Base-by-base conservation (phyloP, 164 flowering plant genomes). In the Warburgia ugandensis region DNA sequence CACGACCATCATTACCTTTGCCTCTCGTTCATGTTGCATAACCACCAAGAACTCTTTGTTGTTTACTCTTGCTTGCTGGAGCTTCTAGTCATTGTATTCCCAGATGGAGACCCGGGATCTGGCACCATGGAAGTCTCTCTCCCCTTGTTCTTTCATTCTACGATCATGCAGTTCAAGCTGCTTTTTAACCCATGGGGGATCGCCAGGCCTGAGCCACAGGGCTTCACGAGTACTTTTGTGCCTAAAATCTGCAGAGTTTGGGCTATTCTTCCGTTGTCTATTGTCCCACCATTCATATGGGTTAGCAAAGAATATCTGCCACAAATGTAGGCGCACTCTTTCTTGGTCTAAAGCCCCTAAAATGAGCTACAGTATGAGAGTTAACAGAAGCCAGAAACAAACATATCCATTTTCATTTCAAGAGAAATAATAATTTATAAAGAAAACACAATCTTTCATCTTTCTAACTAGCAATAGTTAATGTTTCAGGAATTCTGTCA, bases 231-330 rank as follows among this genome's bases (percentile, higher is more conserved):
- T 88, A 56, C 70, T 75, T 60, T 77, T 84, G 68, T 88, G 82
- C 65, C 45, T 76, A 58, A 88, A 88, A 66, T 88, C 94, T 22
- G 96, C 91, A 0, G 13, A 6, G 21, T 28, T 56, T 19, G 83
- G 74, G 60, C 62, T 52, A 20, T 0, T 5, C 62, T 88, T 84
- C 0, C 6, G 11, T 45, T 67, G 67, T 51, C 94, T 73, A 38
- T 72, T 65, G 61, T 84, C 94, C 78, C 78, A 73, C 96, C 91
- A 88, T 53, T 84, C 91, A 36, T 60, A 21, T 20, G 96, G 91
- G 45, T 55, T 88, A 50, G 72, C 58, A 46, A 88, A 83, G 40
- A 76, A 76, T 14, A 84, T 52, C 64, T 83, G 86, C 96, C 94
- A 84, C 60, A 84, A 66, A 45, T 68, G 56, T 29, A 80, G 66